Evolutionary conservation across 345 rosid species (phyloP).

Genomic region (Euphorbia tirucalli): DNA sequence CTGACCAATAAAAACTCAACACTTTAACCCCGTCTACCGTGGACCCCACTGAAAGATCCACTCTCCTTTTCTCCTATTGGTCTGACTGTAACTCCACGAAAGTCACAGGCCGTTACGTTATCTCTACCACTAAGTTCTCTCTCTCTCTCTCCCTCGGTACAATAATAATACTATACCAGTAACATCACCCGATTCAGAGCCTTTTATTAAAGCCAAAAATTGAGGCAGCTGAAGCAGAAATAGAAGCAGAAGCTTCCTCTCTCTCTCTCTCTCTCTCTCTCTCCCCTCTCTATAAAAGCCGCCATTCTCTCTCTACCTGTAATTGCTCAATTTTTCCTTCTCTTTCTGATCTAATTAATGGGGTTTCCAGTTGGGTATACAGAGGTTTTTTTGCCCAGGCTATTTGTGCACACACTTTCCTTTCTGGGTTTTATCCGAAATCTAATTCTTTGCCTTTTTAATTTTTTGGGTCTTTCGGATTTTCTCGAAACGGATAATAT

Average conservation of each 20-base stretch:
- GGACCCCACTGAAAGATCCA: conserved; percentile 7
- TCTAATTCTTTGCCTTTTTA: conserved; percentile 50
- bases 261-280: conserved; percentile 10
- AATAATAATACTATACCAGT: not conserved
- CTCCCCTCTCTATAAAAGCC: not conserved
- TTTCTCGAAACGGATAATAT: conserved; percentile 64
- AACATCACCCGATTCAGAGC: not conserved
- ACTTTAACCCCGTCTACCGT: not conserved
- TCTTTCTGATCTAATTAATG: conserved; percentile 32
- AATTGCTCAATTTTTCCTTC: not conserved
- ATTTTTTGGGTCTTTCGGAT: conserved; percentile 65
- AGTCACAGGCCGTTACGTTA: conserved; percentile 23
- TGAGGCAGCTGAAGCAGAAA: conserved; percentile 24
- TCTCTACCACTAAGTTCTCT: not conserved
- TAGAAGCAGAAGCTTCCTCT: conserved; percentile 31
- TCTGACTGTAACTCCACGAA: not conserved
- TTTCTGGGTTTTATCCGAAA: conserved; percentile 59
- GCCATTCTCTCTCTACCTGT: conserved; percentile 1
- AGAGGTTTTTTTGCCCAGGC: conserved; percentile 65
- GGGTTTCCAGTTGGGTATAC: conserved; percentile 85
- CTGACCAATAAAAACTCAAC: conserved; percentile 15
- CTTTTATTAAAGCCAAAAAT: not conserved
- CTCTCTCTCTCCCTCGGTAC: no score
- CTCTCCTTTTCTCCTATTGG: conserved; percentile 4
- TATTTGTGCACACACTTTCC: conserved; percentile 63